Conservation (phyloP, 176 grass and related monocot species). For the Pontederia crassipes region DNA sequence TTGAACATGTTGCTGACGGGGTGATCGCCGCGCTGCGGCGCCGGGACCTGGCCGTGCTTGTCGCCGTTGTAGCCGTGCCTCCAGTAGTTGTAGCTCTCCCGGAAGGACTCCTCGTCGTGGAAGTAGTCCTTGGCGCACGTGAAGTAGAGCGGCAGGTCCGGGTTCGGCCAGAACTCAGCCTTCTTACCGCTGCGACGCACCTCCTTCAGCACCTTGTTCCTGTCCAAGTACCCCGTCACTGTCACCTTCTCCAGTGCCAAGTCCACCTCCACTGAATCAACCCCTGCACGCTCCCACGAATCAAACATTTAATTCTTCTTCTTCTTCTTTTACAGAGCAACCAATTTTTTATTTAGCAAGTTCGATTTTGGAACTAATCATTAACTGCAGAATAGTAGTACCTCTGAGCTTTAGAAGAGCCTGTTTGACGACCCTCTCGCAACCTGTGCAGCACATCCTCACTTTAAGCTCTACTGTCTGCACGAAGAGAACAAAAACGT, state of each 20-base stretch:
- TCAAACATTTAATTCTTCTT: too few relatives aligned
- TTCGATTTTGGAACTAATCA: not conserved
- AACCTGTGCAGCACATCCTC: conserved; percentile 70
- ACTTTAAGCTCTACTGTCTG: conserved; percentile 86
- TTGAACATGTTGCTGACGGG: conserved; percentile 68
- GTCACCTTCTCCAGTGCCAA: conserved; percentile 60
- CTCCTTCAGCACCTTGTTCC: conserved; percentile 70
- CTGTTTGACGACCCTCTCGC: conserved; percentile 44
- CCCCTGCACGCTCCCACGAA: conserved; percentile 16
- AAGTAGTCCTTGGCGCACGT: conserved; percentile 49
- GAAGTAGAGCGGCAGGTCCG: conserved; percentile 64
- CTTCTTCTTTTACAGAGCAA: too few relatives aligned
- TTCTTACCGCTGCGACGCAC: conserved; percentile 78
- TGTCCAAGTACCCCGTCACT: conserved; percentile 70
- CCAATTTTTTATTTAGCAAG: not conserved
- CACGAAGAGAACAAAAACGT: not conserved
- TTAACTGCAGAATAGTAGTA: not conserved
- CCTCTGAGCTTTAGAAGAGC: conserved; percentile 56
- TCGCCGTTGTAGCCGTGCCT: conserved; percentile 91
- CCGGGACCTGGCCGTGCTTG: conserved; percentile 38
- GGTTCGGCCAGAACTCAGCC: conserved; percentile 65
- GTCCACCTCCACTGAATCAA: conserved; percentile 64
- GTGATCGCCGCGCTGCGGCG: conserved; percentile 56
- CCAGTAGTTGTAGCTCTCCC: conserved; percentile 60
- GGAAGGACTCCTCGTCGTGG: conserved; percentile 76